Percentiles rank a stretch among this genome's conserved stretches.
These are phyloP conservation scores for Neopestalotiopsis rosae DNA, from an alignment of 2,329 filamentous ascomycete genomes.

Conservation along the genomic window DNA sequence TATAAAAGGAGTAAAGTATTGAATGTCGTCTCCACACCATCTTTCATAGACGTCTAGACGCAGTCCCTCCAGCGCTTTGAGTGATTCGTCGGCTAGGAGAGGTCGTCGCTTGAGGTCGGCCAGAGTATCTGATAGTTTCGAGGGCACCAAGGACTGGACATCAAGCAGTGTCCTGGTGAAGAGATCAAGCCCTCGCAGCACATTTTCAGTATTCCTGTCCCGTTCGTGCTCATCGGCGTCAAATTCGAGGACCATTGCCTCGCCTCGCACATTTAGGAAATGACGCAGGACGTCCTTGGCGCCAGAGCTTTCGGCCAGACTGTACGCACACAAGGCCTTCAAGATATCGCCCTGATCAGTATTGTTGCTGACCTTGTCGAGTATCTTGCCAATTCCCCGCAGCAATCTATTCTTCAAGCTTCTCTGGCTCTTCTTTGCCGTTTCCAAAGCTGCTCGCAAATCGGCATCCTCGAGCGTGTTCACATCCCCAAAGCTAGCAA, in stretches of 20 bases:
- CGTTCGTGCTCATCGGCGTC: constrained; percentile 51
- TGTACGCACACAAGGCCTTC: constrained; percentile 81
- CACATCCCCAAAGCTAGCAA: constrained; percentile 70
- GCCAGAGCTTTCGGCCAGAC: constrained; percentile 79
- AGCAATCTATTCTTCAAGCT: constrained; percentile 68
- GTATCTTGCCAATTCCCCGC: constrained; percentile 70
- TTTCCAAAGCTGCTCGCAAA: constrained; percentile 54
- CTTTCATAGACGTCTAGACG: constrained; percentile 77
- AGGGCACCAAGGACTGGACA: constrained; percentile 77
- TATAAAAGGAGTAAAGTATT: constrained; percentile 86
- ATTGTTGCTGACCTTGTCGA: constrained; percentile 66
- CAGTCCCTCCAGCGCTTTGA: constrained; percentile 71
- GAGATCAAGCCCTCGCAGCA: constrained; percentile 71
- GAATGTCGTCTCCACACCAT: constrained; percentile 84
- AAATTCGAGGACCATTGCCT: constrained; percentile 70
- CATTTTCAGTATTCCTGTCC: constrained; percentile 47
- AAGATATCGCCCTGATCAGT: constrained; percentile 60
- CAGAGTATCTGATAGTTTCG: constrained; percentile 73
- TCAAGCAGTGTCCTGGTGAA: constrained; percentile 80
- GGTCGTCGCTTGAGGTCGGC: constrained; percentile 70
- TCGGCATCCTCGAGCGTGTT: constrained; percentile 39
- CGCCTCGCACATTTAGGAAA: constrained; percentile 75
- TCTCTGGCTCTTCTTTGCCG: constrained; percentile 67
- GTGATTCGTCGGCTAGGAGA: constrained; percentile 72
- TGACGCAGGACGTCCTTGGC: constrained; percentile 79